phyloP scores from a whole-genome alignment of 768 basidiomycete species.

The Panus rudis region DNA sequence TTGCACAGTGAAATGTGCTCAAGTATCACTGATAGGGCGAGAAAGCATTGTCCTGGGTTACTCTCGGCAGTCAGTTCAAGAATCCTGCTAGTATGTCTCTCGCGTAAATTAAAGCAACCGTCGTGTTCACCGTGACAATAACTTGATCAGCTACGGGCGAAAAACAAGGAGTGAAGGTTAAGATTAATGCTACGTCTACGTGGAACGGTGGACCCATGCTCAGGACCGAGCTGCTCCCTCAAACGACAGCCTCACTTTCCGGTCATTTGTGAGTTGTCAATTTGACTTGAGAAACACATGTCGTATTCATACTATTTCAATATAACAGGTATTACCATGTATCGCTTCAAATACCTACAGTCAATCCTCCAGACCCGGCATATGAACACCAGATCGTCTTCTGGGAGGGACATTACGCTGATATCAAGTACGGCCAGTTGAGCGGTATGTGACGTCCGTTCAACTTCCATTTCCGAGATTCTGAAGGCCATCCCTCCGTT shows the following conservation, averaged over 20 bases:
- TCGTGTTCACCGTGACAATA: not conserved
- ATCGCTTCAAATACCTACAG: constrained; percentile 16
- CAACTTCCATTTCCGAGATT: not conserved
- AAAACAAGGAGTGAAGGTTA: constrained; percentile 26
- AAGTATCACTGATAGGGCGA: constrained; percentile 13
- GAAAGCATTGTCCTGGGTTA: constrained; percentile 16
- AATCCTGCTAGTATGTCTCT: constrained; percentile 21
- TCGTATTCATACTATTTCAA: not conserved
- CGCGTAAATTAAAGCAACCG: no score
- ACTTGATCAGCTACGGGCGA: constrained; percentile 20
- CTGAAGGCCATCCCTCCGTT: not conserved
- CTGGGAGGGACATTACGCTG: constrained; percentile 18
- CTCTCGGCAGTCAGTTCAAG: constrained; percentile 20
- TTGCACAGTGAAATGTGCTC: not conserved
- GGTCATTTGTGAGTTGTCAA: constrained; percentile 12
- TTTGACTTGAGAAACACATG: not conserved
- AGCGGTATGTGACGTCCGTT: constrained; percentile 8
- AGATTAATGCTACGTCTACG: constrained; percentile 17
- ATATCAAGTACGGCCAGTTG: constrained; percentile 17
- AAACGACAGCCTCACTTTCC: constrained; percentile 23
- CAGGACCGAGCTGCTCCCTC: constrained; percentile 27
- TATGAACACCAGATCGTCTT: constrained; percentile 20
- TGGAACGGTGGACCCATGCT: constrained; percentile 28
- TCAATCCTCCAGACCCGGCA: constrained; percentile 16
- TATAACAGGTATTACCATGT: constrained; percentile 12